Evolutionary conservation across 768 basidiomycete species (phyloP).

Genomic region (Sutorius australiensis): DNA sequence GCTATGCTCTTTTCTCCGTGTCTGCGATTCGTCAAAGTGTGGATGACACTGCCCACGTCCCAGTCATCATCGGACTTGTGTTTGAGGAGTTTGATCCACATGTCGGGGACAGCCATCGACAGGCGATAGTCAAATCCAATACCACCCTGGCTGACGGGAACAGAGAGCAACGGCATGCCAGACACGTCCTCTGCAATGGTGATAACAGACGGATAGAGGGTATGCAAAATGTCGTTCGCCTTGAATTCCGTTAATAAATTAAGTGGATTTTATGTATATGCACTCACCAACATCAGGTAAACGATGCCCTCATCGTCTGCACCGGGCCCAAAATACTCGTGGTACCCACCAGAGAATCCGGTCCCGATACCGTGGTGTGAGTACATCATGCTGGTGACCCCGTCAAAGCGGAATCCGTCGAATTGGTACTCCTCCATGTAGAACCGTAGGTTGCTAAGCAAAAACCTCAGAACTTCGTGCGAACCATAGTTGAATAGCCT

Average conservation of each 20-base stretch:
- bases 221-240: conserved; percentile 91
- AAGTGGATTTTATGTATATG: neutral
- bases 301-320: conserved; percentile 89
- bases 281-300: conserved; percentile 92
- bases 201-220: conserved; percentile 72
- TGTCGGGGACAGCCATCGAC: conserved; percentile 98
- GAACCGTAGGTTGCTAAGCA: conserved; percentile 92
- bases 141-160: conserved; percentile 75
- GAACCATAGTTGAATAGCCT: conserved; percentile 94
- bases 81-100: conserved; percentile 99
- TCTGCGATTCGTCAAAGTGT: conserved; percentile 87
- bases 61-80: conserved; percentile 85
- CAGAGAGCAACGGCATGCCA: conserved; percentile 94
- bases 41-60: conserved; percentile 83
- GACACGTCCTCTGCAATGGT: conserved; percentile 99
- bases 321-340: conserved; percentile 90
- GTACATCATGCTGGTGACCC: conserved; percentile 99
- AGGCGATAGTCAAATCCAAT: conserved; percentile 97
- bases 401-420: conserved; percentile 98
- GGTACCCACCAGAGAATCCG: conserved; percentile 96
- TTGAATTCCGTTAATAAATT: conserved; percentile 40
- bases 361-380: conserved; percentile 95
- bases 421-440: conserved; percentile 95
- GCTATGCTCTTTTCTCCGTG: conserved; percentile 89
- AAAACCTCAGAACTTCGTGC: conserved; percentile 93